Evolutionary conservation across 2,329 filamentous ascomycete species (phyloP), one percentile per base, ranked within the genome.

Genomic region (Decorospora gaudefroyi): DNA sequence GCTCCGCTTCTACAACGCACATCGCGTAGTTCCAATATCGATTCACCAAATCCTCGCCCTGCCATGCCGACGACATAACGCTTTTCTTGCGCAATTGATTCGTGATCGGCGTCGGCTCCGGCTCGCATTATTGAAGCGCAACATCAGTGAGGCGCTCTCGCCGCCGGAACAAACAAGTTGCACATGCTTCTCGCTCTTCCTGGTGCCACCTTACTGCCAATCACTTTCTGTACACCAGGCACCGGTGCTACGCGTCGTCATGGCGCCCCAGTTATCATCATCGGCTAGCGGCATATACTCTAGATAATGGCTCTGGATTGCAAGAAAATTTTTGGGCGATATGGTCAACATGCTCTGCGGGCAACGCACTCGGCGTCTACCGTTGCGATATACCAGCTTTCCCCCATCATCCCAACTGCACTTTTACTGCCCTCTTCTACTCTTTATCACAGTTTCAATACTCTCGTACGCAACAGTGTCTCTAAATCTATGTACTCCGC

Each of bases 171-270:
- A 26, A 41, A 36, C 29, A 41, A 33, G 46, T 48, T 32, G 27
- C 36, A 51, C 44, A 27, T 21, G 37, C 21, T 17, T 42, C 41
- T 40, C 33, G 30, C 26, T 44, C 31, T 46, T 18, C 23, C n/a
- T 41, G 11, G 47, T 56, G 30, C 42, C 27, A 51, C 50, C 25
- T 23, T 21, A 30, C 17, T 25, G 35, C 34, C 47, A 40, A 46
- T 43, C 43, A 37, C 15, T 23, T 16, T 36, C n/a, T 10, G 38
- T 40, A 38, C 38, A 41, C 19, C 39, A 13, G 15, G n/a, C 30
- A 33, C 11, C 30, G 16, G 13, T 12, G 16, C 30, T 18, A 18
- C 11, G 11, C 18, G 21, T 23, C 21, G 25, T 26, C 21, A 17
- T n/a, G n/a, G n/a, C n/a, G n/a, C n/a, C 22, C 40, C 37, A 47